Evolutionary conservation across 768 basidiomycete genomes (phyloP).

Genomic region (Agaricus blazei): DNA sequence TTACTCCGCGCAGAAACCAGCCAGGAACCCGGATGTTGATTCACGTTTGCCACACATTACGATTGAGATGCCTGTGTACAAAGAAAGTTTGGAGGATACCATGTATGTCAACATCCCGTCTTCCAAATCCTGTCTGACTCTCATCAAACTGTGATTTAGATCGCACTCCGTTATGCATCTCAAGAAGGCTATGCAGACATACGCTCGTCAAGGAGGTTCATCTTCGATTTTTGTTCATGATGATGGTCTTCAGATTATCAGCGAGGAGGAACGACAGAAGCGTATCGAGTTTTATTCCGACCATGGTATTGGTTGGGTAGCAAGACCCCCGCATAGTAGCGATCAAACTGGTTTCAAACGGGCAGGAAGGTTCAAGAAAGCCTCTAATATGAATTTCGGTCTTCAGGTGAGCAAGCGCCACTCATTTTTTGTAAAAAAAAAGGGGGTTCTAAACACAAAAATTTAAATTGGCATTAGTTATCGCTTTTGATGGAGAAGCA

Average conservation of each 20-base stretch:
- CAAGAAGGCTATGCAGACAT: constrained; percentile 88
- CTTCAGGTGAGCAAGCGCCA: constrained; percentile 28
- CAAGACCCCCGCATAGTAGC: constrained; percentile 66
- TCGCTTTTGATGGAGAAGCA: constrained; percentile 60
- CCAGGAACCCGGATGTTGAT: constrained; percentile 59
- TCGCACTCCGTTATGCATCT: constrained; percentile 70
- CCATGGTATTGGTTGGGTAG: constrained; percentile 79
- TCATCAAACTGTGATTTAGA: constrained; percentile 28
- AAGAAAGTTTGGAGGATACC: constrained; percentile 75
- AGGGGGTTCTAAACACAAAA: too few species aligned
- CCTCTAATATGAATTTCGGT: constrained; percentile 86
- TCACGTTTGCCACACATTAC: constrained; percentile 67
- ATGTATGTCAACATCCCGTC: constrained; percentile 49
- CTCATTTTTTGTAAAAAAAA: neutral
- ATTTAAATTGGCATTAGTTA: constrained; percentile 31
- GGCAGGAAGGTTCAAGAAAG: constrained; percentile 89
- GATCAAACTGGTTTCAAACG: constrained; percentile 67
- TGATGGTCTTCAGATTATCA: constrained; percentile 72
- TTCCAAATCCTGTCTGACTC: neutral
- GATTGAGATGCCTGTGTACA: constrained; percentile 85
- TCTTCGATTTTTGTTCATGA: constrained; percentile 79
- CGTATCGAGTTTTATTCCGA: constrained; percentile 73
- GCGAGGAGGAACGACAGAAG: constrained; percentile 54
- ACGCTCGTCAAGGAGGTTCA: constrained; percentile 84
- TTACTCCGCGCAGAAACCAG: constrained; percentile 68